Evolutionary conservation across 306 rosid species (phyloP).

Genomic region (Castanospermum australe): DNA sequence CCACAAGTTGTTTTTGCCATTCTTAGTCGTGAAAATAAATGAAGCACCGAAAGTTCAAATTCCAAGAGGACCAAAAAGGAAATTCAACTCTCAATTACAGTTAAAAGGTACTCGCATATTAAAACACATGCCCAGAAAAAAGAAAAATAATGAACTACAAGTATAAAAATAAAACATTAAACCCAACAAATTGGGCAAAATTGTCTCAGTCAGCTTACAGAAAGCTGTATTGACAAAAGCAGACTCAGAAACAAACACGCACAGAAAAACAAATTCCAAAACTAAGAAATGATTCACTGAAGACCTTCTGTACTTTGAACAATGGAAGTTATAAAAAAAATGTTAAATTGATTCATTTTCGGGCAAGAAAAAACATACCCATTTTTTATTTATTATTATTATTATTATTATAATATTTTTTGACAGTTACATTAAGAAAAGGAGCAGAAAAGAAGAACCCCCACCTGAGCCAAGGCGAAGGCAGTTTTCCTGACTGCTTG

Average conservation of each 20-base stretch:
- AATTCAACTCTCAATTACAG: constrained; percentile 12
- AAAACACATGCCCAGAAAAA: constrained; percentile 14
- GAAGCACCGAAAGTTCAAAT: constrained; percentile 10
- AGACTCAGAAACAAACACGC: not conserved
- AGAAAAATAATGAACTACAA: constrained; percentile 8
- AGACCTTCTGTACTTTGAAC: not conserved
- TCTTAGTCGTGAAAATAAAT: constrained; percentile 5
- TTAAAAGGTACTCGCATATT: constrained; percentile 29
- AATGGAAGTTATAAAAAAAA: not conserved
- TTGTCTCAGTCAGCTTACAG: not conserved
- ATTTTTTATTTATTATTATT: no score
- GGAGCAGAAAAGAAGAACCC: constrained; percentile 25
- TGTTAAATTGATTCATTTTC: not conserved
- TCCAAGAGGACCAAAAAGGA: constrained; percentile 24
- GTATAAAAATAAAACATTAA: constrained; percentile 9
- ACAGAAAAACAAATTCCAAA: not conserved
- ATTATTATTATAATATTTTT: no score
- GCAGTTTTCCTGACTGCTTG: not conserved
- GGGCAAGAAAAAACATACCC: constrained; percentile 1
- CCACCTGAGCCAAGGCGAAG: constrained; percentile 16
- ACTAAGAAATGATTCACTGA: not conserved
- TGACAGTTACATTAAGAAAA: constrained; percentile 8
- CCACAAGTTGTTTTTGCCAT: constrained; percentile 11
- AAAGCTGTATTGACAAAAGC: not conserved
- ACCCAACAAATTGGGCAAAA: constrained; percentile 25